phyloP scores from a whole-genome alignment of 2,329 filamentous ascomycete species.

The Neurospora crassa region DNA sequence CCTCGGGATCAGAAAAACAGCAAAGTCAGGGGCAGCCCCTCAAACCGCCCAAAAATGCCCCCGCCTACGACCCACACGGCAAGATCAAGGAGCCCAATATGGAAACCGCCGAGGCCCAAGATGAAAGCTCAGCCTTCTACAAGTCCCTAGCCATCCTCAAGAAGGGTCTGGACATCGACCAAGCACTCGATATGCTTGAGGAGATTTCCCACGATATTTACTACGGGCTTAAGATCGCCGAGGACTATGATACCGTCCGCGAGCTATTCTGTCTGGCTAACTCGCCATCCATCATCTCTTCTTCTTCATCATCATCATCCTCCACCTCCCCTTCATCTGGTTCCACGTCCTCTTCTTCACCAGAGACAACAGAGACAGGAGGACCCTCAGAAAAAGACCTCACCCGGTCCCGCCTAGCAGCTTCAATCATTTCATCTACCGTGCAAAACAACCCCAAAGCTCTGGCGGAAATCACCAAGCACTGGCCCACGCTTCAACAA shows the following conservation, averaged over 20 bases:
- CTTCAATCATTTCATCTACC: conserved; percentile 46
- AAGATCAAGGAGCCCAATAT: conserved; percentile 43
- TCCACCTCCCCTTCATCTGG: not conserved
- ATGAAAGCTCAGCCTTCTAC: conserved; percentile 26
- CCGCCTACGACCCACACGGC: conserved; percentile 47
- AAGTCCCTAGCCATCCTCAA: conserved; percentile 41
- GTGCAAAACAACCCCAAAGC: conserved; percentile 58
- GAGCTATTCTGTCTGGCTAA: conserved; percentile 49
- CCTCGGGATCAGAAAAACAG: conserved; percentile 2
- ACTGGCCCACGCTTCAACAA: conserved; percentile 35
- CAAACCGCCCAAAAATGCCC: conserved; percentile 35
- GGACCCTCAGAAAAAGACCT: conserved; percentile 14
- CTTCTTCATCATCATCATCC: not conserved
- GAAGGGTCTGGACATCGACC: conserved; percentile 33
- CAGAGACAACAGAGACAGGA: not conserved
- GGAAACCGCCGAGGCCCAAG: conserved; percentile 21
- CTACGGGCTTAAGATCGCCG: conserved; percentile 54
- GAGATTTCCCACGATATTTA: conserved; percentile 61
- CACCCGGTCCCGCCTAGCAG: conserved; percentile 39
- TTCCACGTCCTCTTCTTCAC: conserved; percentile 3
- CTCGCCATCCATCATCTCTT: conserved; percentile 15
- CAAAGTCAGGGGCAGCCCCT: conserved; percentile 7
- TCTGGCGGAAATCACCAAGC: conserved; percentile 38
- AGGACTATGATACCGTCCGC: conserved; percentile 42
- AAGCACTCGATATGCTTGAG: conserved; percentile 46